A percentile compares a stretch with the other conserved stretches of the same genome.
Conservation (phyloP, 2,329 filamentous ascomycete genomes). For the Xylaria sp. region DNA sequence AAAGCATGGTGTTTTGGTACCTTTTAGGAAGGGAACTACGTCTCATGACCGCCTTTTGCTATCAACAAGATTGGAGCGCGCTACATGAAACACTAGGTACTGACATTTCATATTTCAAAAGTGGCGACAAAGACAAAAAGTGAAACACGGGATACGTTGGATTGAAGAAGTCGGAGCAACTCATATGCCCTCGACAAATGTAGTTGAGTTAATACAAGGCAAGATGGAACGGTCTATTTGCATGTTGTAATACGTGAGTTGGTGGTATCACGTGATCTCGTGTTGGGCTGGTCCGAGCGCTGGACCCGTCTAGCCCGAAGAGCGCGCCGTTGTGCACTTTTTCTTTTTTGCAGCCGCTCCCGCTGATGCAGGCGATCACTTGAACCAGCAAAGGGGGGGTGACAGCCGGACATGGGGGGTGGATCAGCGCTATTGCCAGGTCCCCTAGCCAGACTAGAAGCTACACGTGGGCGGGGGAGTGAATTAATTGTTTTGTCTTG, state of each 20-base stretch:
- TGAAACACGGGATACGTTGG: too few species aligned
- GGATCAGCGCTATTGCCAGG: neutral
- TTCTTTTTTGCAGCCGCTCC: constrained; percentile 35
- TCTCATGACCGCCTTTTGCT: too few species aligned
- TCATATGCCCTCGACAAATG: too few species aligned
- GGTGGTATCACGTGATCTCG: constrained; percentile 29
- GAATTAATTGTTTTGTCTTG: neutral
- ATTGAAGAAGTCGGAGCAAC: too few species aligned
- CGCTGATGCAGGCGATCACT: constrained; percentile 35
- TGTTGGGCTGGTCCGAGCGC: constrained; percentile 31
- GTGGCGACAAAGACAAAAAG: too few species aligned
- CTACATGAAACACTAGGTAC: too few species aligned
- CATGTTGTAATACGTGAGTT: neutral
- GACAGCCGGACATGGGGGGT: constrained; percentile 7
- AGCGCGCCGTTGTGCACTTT: constrained; percentile 31
- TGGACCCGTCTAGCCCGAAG: constrained; percentile 9
- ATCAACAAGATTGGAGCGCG: too few species aligned
- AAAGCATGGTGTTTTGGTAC: too few species aligned
- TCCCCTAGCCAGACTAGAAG: constrained; percentile 3
- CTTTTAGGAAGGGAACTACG: too few species aligned
- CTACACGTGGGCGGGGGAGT: neutral
- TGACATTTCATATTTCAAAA: neutral
- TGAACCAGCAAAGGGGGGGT: constrained; percentile 16
- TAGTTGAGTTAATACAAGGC: too few species aligned
- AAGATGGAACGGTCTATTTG: too few species aligned